Percentiles rank a stretch among this genome's conserved stretches.
Conservation (phyloP, 768 basidiomycete genomes). For the Piloderma croceum region DNA sequence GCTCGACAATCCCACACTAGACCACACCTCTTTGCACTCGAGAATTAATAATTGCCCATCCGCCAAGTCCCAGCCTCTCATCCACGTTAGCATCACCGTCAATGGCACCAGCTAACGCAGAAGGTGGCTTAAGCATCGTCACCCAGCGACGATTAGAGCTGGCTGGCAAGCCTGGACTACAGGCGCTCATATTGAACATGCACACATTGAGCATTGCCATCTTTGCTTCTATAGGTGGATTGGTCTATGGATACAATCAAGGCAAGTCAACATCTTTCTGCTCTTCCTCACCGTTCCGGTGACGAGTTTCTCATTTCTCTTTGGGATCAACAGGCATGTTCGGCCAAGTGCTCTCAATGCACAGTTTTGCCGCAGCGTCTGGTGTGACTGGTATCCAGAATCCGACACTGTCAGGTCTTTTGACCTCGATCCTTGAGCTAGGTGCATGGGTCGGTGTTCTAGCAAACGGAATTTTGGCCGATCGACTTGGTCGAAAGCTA, state of each 20-base stretch:
- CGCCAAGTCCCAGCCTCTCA: too few relatives aligned
- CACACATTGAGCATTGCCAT: conserved; percentile 62
- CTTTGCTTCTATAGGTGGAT: conserved; percentile 74
- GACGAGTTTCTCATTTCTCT: conserved; percentile 30
- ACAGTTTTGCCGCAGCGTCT: conserved; percentile 44
- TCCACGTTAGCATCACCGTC: too few relatives aligned
- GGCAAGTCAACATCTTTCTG: conserved; percentile 11
- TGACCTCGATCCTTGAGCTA: conserved; percentile 69
- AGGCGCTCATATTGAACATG: conserved; percentile 63
- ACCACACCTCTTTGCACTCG: too few relatives aligned
- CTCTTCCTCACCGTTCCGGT: conserved; percentile 75
- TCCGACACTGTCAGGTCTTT: conserved; percentile 59
- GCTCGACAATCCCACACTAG: too few relatives aligned
- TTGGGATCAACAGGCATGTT: neutral
- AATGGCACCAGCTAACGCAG: too few relatives aligned
- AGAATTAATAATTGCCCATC: too few relatives aligned
- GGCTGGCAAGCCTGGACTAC: too few relatives aligned
- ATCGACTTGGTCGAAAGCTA: conserved; percentile 69
- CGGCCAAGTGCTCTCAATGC: conserved; percentile 5
- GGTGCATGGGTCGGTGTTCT: conserved; percentile 50
- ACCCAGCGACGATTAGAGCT: too few relatives aligned
- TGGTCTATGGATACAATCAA: conserved; percentile 40
- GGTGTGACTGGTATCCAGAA: conserved; percentile 48
- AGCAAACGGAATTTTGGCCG: conserved; percentile 50
- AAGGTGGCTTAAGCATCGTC: too few relatives aligned